Conservation (phyloP, 108 stramenopile species). For the Fragilariopsis cylindrus region DNA sequence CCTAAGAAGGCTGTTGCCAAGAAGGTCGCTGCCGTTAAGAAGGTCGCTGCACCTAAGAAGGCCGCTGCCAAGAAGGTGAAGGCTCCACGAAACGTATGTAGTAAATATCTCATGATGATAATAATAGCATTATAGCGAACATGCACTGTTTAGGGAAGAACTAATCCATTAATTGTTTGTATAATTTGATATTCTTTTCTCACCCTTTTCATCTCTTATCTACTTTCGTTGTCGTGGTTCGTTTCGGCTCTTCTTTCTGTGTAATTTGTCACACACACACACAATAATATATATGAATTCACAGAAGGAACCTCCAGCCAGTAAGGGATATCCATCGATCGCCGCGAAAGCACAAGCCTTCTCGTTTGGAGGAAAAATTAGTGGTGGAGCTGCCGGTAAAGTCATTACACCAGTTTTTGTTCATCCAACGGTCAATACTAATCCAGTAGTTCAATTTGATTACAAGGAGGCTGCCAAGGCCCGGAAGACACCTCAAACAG, state of each 20-base stretch:
- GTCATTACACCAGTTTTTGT: slow-evolving; percentile 25
- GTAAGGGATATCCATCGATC: slow-evolving; percentile 55
- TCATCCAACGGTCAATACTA: slow-evolving; percentile 37
- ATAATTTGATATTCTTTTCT: background rate
- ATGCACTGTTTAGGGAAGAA: background rate
- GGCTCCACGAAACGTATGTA: slow-evolving; percentile 2
- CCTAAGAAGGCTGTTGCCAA: slow-evolving; percentile 18
- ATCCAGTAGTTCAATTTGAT: slow-evolving; percentile 32
- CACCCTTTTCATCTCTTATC: background rate
- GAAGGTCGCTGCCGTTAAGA: background rate
- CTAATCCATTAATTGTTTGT: background rate
- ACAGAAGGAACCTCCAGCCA: slow-evolving; percentile 32
- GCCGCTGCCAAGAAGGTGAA: slow-evolving; percentile 24
- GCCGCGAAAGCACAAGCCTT: slow-evolving; percentile 30
- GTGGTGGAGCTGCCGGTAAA: slow-evolving; percentile 39
- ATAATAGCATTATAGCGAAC: background rate
- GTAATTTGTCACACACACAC: too few species aligned
- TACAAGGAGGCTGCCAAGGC: slow-evolving; percentile 50
- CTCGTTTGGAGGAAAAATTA: slow-evolving; percentile 25
- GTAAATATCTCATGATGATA: background rate
- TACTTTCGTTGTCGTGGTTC: background rate
- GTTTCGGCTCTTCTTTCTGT: background rate
- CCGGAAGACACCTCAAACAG: slow-evolving; percentile 25
- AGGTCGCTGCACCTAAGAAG: background rate
- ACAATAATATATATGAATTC: background rate